A percentile compares a stretch with the other conserved stretches of the same genome.
Conservation (phyloP, 2,329 filamentous ascomycete species). For the Pseudopithomyces maydicus region DNA sequence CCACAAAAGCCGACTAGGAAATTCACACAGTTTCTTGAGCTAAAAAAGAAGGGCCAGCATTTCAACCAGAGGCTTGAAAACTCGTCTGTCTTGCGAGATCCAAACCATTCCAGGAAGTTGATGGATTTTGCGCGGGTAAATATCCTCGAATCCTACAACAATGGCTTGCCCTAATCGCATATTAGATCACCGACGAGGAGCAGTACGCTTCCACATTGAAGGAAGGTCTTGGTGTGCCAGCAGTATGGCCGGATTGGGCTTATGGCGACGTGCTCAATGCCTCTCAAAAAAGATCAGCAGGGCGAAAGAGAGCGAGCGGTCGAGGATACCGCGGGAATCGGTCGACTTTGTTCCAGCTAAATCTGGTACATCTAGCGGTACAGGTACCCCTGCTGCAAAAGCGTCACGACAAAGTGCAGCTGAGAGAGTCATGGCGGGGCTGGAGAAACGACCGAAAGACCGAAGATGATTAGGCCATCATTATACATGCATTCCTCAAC, state of each 20-base stretch:
- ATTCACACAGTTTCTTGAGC: constrained; percentile 72
- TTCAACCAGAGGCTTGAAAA: constrained; percentile 77
- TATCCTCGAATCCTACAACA: background rate
- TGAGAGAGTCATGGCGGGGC: constrained; percentile 24
- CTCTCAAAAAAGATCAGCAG: constrained; percentile 46
- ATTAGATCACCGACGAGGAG: constrained; percentile 45
- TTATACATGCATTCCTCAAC: too few relatives aligned
- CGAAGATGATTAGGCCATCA: background rate
- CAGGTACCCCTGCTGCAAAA: constrained; percentile 27
- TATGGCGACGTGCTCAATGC: constrained; percentile 50
- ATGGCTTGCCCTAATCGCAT: too few relatives aligned
- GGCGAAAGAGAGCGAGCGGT: constrained; percentile 37
- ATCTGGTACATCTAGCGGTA: constrained; percentile 29
- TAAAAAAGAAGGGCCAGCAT: constrained; percentile 78
- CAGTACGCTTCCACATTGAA: constrained; percentile 69
- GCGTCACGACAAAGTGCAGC: constrained; percentile 20
- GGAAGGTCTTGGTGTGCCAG: constrained; percentile 45
- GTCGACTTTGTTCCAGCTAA: constrained; percentile 42
- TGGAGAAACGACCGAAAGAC: constrained; percentile 25
- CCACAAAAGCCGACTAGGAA: constrained; percentile 62
- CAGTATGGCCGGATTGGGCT: constrained; percentile 48
- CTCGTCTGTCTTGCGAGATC: constrained; percentile 72
- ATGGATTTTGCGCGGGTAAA: constrained; percentile 69
- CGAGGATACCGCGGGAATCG: constrained; percentile 31
- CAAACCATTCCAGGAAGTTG: constrained; percentile 72